phyloP scores from a whole-genome alignment of 495 filamentous ascomycete species.

The Mytilinidion resinicola region DNA sequence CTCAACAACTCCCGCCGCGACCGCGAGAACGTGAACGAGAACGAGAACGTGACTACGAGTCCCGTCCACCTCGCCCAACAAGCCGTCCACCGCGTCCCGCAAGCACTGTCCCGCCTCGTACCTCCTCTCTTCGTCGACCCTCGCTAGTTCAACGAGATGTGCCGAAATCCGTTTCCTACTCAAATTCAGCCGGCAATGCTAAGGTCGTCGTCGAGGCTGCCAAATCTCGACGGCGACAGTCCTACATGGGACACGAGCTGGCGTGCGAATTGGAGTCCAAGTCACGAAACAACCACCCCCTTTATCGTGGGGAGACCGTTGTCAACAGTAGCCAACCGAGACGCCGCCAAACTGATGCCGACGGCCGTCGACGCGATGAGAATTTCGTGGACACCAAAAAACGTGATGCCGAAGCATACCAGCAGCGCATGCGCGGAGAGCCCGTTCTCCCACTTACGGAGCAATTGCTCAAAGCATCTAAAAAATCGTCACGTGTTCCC shows the following conservation, averaged over 20 bases:
- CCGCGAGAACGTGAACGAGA: background rate
- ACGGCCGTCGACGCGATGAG: slow-evolving; percentile 11
- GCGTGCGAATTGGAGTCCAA: background rate
- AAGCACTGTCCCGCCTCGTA: background rate
- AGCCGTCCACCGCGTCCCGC: background rate
- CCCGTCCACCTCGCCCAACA: background rate
- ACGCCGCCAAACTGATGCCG: slow-evolving; percentile 10
- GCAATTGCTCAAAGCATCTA: slow-evolving; percentile 15
- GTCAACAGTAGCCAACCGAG: background rate
- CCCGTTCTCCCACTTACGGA: slow-evolving; percentile 6
- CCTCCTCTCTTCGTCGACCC: background rate
- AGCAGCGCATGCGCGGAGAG: slow-evolving; percentile 15
- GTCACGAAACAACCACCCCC: background rate
- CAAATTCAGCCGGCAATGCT: background rate
- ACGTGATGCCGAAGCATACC: slow-evolving; percentile 11
- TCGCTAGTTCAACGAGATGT: background rate
- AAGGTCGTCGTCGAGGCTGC: background rate
- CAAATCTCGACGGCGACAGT: slow-evolving; percentile 3
- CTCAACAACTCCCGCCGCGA: slow-evolving; percentile 12
- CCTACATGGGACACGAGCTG: slow-evolving; percentile 10
- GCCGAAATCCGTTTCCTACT: slow-evolving; percentile 2
- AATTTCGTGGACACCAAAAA: slow-evolving; percentile 8
- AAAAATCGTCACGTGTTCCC: slow-evolving; percentile 10
- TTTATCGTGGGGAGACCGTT: slow-evolving; percentile 4
- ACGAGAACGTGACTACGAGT: background rate